Conservation (phyloP, 192 early-diverging fungal genomes). For the Coemansia aciculifera region DNA sequence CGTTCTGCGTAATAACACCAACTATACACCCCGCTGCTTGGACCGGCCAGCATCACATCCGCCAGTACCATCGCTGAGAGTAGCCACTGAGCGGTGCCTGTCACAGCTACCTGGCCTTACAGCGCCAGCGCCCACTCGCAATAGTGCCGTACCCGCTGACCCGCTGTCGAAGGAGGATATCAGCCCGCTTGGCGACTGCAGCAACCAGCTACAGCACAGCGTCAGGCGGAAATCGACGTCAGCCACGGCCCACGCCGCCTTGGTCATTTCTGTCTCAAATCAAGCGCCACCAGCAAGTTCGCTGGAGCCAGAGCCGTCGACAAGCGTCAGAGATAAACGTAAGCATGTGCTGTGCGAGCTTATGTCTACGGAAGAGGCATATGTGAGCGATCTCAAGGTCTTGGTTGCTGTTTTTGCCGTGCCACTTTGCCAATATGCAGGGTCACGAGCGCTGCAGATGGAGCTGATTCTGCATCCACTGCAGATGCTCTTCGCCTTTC, state of each 20-base stretch:
- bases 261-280: neutral
- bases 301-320: neutral
- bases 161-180: slow-evolving; percentile 26
- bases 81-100: slow-evolving; percentile 8
- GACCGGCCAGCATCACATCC: neutral
- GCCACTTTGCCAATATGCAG: slow-evolving; percentile 31
- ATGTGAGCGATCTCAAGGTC: slow-evolving; percentile 56
- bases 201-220: neutral
- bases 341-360: slow-evolving; percentile 53
- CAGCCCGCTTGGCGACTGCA: neutral
- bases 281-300: neutral
- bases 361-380: slow-evolving; percentile 52
- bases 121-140: neutral
- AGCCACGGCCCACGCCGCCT: neutral
- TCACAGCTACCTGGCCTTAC: slow-evolving; percentile 1
- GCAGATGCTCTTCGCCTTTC: slow-evolving; percentile 37
- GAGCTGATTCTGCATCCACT: slow-evolving; percentile 36
- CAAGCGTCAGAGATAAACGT: slow-evolving; percentile 21
- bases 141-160: neutral
- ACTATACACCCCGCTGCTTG: neutral
- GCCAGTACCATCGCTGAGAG: neutral
- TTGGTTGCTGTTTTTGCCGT: slow-evolving; percentile 45
- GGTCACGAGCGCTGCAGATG: slow-evolving; percentile 14
- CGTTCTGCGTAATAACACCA: slow-evolving; percentile 10
- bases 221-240: neutral